Conservation (phyloP, 805 yeast genomes). For the Sugiyamaella lignohabitans region DNA sequence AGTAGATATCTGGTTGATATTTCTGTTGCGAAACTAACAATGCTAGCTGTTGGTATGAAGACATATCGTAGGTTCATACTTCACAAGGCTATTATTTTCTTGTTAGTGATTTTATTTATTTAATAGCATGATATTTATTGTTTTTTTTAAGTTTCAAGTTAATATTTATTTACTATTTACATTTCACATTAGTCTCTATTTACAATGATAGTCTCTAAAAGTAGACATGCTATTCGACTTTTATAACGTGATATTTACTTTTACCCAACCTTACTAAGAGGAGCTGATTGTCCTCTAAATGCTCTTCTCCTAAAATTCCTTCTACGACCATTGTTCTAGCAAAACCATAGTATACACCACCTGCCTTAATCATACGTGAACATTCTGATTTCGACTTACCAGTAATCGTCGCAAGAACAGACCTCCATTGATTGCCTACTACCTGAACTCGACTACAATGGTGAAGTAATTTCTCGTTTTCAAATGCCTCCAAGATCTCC, state of each 20-base stretch:
- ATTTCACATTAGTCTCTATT: neutral
- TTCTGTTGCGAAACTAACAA: constrained; percentile 1
- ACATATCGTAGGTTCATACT: constrained; percentile 1
- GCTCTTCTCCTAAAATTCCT: constrained; percentile 43
- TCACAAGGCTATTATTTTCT: neutral
- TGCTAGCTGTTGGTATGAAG: constrained; percentile 29
- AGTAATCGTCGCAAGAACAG: constrained; percentile 42
- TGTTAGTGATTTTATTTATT: neutral
- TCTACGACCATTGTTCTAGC: constrained; percentile 45
- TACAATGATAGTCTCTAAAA: neutral
- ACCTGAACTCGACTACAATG: constrained; percentile 34
- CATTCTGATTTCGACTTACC: constrained; percentile 46
- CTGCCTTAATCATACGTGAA: constrained; percentile 53
- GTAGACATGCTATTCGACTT: constrained; percentile 15
- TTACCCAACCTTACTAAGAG: constrained; percentile 73
- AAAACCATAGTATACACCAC: constrained; percentile 71
- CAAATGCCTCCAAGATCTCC: constrained; percentile 50
- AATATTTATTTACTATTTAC: neutral
- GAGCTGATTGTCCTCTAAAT: constrained; percentile 52
- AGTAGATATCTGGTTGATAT: constrained; percentile 11
- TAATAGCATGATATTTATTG: too few species aligned
- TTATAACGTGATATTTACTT: constrained; percentile 32
- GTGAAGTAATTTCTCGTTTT: constrained; percentile 49
- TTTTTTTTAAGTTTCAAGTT: neutral
- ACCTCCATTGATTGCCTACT: constrained; percentile 40